Conservation (phyloP, 164 flowering plant species). For the Annona cherimola region DNA sequence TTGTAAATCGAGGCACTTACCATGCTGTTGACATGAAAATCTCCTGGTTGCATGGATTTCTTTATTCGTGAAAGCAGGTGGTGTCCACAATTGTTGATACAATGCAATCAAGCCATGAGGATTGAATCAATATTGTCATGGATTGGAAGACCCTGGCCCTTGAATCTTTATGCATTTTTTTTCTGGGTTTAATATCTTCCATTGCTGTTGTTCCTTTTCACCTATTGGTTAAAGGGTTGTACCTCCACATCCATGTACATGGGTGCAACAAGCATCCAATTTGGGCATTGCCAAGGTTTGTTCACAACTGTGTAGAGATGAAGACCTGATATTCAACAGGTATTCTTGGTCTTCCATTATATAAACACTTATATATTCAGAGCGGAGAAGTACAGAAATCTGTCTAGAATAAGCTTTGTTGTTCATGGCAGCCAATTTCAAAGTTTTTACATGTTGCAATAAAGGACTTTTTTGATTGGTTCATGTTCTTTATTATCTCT, state of each 20-base stretch:
- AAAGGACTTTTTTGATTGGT: not conserved
- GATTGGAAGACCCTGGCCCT: not conserved
- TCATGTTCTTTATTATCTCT: not conserved
- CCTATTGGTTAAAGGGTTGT: not conserved
- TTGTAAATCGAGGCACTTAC: not conserved
- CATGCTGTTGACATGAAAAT: not conserved
- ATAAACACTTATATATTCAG: not conserved
- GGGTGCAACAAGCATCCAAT: too few relatives aligned
- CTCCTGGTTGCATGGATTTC: not conserved
- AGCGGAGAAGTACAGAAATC: not conserved
- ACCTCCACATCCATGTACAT: not conserved
- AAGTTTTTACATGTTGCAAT: not conserved
- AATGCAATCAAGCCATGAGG: not conserved
- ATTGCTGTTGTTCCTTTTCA: not conserved
- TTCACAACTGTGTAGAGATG: not conserved
- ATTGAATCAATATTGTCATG: not conserved
- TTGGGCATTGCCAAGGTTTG: too few relatives aligned
- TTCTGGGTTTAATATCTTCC: not conserved
- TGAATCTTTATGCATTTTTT: not conserved
- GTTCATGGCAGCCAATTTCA: not conserved
- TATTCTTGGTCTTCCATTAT: not conserved
- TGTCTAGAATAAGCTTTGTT: not conserved
- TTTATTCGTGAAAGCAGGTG: not conserved
- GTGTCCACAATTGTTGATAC: not conserved
- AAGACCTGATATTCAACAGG: not conserved